Evolutionary conservation across 495 filamentous ascomycete genomes (phyloP).

Genomic region (Penicilliopsis zonata): DNA sequence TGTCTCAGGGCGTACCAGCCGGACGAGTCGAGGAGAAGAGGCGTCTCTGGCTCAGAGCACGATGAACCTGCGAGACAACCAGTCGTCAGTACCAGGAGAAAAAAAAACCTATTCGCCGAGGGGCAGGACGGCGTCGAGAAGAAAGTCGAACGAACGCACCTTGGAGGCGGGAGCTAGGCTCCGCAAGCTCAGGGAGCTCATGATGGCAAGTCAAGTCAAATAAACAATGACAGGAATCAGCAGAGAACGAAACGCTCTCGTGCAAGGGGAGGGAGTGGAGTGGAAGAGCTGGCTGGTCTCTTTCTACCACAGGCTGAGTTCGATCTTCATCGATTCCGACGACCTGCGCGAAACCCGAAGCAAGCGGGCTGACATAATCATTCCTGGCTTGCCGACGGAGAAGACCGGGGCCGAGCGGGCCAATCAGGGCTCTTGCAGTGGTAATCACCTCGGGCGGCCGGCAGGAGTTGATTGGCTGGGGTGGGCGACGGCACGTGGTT

Average conservation of each 20-base stretch:
- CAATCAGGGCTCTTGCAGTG: constrained; percentile 21
- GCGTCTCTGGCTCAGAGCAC: constrained; percentile 44
- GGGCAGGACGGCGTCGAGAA: constrained; percentile 1
- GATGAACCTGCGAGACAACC: constrained; percentile 27
- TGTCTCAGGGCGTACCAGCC: constrained; percentile 46
- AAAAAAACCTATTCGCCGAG: background rate
- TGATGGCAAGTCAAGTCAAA: constrained; percentile 28
- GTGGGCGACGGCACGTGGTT: constrained; percentile 16
- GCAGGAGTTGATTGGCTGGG: constrained; percentile 17
- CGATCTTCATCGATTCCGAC: background rate
- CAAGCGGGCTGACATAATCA: constrained; percentile 26
- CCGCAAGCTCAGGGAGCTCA: constrained; percentile 48
- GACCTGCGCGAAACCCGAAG: background rate
- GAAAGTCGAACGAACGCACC: constrained; percentile 22
- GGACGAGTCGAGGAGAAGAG: constrained; percentile 79
- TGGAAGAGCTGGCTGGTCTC: constrained; percentile 5
- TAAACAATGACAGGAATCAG: constrained; percentile 6
- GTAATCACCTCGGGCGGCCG: constrained; percentile 25
- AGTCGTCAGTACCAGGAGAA: constrained; percentile 13
- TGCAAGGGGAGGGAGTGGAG: constrained; percentile 12
- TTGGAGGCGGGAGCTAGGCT: constrained; percentile 46
- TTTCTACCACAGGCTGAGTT: constrained; percentile 12
- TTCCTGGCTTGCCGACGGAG: constrained; percentile 24
- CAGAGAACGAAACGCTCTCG: no score
- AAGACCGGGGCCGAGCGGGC: constrained; percentile 18